Percentiles rank a stretch among this genome's conserved stretches.
phyloP scores from a whole-genome alignment of 2,329 filamentous ascomycete species.

The Microcera coccophila region DNA sequence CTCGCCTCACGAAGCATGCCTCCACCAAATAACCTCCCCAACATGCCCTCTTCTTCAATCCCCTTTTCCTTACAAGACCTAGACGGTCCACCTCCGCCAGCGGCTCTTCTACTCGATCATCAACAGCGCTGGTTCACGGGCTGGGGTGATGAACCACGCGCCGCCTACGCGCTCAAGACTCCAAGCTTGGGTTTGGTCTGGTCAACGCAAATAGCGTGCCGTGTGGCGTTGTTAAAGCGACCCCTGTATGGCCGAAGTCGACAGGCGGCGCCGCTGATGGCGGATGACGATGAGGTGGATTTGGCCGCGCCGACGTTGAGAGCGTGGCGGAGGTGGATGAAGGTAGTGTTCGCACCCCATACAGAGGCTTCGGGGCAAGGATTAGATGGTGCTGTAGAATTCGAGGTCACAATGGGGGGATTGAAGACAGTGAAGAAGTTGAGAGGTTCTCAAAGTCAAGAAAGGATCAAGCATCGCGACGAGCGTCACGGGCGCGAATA shows the following conservation, averaged over 20 bases:
- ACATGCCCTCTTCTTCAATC: constrained; percentile 39
- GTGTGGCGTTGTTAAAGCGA: constrained; percentile 75
- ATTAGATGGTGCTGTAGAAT: constrained; percentile 57
- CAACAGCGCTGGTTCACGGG: constrained; percentile 95
- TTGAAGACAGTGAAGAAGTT: constrained; percentile 35
- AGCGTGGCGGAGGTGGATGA: constrained; percentile 72
- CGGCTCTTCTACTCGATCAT: constrained; percentile 72
- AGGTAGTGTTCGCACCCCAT: constrained; percentile 86
- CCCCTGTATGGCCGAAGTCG: constrained; percentile 48
- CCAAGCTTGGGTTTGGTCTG: constrained; percentile 85
- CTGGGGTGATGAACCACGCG: constrained; percentile 70
- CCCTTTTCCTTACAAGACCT: constrained; percentile 30
- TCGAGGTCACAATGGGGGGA: constrained; percentile 70
- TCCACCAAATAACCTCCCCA: constrained; percentile 29
- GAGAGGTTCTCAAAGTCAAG: neutral
- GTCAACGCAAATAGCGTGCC: constrained; percentile 81
- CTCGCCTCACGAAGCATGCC: constrained; percentile 45
- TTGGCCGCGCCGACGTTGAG: constrained; percentile 46
- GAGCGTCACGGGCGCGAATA: neutral
- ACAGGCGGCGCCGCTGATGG: constrained; percentile 33
- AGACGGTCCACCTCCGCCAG: constrained; percentile 34
- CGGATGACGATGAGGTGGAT: constrained; percentile 37
- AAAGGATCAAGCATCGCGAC: neutral
- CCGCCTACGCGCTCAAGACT: constrained; percentile 61
- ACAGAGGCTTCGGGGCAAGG: constrained; percentile 50